Percentiles rank a stretch among this genome's conserved stretches.
Evolutionary conservation across 2,329 filamentous ascomycete species (phyloP).

Genomic region (Aschersonia sp.): DNA sequence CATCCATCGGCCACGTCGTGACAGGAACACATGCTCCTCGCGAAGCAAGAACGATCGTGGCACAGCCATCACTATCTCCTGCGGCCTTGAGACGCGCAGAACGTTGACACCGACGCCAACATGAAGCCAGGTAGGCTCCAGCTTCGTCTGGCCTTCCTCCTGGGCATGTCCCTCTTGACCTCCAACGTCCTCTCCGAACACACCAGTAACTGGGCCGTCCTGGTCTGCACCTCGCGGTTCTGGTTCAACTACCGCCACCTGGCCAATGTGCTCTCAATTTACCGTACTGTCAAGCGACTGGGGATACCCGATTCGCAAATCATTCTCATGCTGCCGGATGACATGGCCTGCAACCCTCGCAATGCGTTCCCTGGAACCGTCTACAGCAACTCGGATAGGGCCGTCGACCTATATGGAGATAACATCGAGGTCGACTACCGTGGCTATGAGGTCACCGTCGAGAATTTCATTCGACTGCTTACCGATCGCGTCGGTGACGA

Average conservation of each 20-base stretch:
- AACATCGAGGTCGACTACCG: constrained; percentile 98
- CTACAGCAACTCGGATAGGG: constrained; percentile 94
- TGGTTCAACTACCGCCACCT: constrained; percentile 99
- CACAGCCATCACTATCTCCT: too few relatives aligned
- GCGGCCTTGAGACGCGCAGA: too few relatives aligned
- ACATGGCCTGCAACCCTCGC: constrained; percentile 98
- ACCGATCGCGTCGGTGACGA: constrained; percentile 91
- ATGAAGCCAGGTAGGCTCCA: constrained; percentile 34
- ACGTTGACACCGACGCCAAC: neutral
- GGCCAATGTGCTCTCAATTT: constrained; percentile 92
- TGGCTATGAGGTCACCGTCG: constrained; percentile 95
- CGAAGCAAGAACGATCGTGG: too few relatives aligned
- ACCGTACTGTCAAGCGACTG: constrained; percentile 93
- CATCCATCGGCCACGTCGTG: too few relatives aligned
- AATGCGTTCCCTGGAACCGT: constrained; percentile 97
- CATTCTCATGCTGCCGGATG: constrained; percentile 98
- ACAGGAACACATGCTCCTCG: neutral
- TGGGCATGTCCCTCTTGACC: constrained; percentile 32
- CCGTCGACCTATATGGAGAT: constrained; percentile 91
- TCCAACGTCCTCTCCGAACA: constrained; percentile 51
- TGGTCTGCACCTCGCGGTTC: constrained; percentile 97
- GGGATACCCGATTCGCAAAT: constrained; percentile 98
- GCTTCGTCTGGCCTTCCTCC: constrained; percentile 22
- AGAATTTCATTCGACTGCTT: constrained; percentile 92
- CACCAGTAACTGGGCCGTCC: constrained; percentile 97